phyloP scores from a whole-genome alignment of 2,329 filamentous ascomycete species.

The Polytolypa hystricis region DNA sequence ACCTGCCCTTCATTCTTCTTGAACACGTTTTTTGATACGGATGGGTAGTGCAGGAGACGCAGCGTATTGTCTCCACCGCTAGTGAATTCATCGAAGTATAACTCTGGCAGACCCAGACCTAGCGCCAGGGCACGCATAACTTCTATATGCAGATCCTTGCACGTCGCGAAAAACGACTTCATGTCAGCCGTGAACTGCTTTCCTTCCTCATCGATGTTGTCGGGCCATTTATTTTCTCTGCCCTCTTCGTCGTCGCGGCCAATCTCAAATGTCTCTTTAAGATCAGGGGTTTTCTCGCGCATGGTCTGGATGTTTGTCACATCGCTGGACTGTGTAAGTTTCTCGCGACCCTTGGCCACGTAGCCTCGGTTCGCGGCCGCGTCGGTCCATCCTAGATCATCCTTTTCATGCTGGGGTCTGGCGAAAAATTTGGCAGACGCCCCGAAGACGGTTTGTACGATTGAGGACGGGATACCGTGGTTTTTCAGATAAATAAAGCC shows the following conservation, averaged over 20 bases:
- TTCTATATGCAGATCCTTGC: constrained; percentile 61
- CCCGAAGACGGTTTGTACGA: constrained; percentile 52
- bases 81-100: constrained; percentile 67
- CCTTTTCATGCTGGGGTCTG: constrained; percentile 51
- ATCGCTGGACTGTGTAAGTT: constrained; percentile 50
- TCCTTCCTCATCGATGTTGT: constrained; percentile 41
- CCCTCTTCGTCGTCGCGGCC: constrained; percentile 49
- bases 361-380: constrained; percentile 66
- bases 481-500: constrained; percentile 86
- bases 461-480: constrained; percentile 54
- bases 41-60: constrained; percentile 66
- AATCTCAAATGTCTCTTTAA: constrained; percentile 53
- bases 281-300: constrained; percentile 40
- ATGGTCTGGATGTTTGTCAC: constrained; percentile 46
- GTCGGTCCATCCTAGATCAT: constrained; percentile 58
- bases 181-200: constrained; percentile 59
- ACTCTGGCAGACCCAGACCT: constrained; percentile 60
- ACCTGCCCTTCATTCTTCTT: constrained; percentile 56
- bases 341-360: constrained; percentile 59
- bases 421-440: constrained; percentile 61
- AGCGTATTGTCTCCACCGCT: constrained; percentile 60
- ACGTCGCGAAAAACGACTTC: constrained; percentile 62
- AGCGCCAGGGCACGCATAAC: constrained; percentile 77
- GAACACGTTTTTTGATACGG: constrained; percentile 56
- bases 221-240: constrained; percentile 69